Base-by-base conservation (phyloP, 2,329 filamentous ascomycete genomes). In the Aspergillus uvarum region DNA sequence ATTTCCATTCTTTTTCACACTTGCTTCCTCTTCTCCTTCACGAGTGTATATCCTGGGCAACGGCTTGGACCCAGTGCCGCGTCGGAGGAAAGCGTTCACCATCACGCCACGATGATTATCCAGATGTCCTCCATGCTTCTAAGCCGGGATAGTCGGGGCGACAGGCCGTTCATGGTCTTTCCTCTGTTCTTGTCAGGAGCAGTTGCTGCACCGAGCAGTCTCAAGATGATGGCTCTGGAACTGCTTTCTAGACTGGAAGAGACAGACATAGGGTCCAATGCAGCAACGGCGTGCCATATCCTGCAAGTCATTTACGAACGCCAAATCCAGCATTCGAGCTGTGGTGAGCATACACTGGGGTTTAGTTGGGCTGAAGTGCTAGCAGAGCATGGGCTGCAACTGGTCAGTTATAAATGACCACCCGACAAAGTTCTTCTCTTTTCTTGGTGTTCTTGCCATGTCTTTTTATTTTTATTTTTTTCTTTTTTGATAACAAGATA, bases 111-210 rank as follows among this genome's bases (percentile, higher is more conserved):
- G 11, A 73, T 78, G 47, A 82, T 85, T 51, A 68, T 84, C 2
- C 72, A 77, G 10, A 72, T 81, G 14, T 77, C 79, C 5, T 72
- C 76, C 31, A 70, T 38, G 8, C 47, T 72, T 10, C 76, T 81
- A 1, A 67, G 80, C 4, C 71, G 73, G 19, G 69, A 70, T 2
- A 72, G 72, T 4, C 75, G 75, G 11, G 72, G 76, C 14, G 76
- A 81, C 49, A 75, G 77, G 16, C 76, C 80, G 22, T 81, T 81
- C 58, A 67, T 82, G 4, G 74, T 83, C 2, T 85, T 85, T 61
- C 82, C 83, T 0, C 64, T 85, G 0, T 85, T 86, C 66, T 77
- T 86, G 59, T 81, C 82, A 0, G 83, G 83, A 11, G 67, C 68
- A 3, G 76, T 80, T 19, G 78, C 79, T 2, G 71, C 67, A 0